A percentile compares a stretch with the other conserved stretches of the same genome.
phyloP scores from a whole-genome alignment of 352 stramenopile genomes.

The Phytophthora tentaculata region DNA sequence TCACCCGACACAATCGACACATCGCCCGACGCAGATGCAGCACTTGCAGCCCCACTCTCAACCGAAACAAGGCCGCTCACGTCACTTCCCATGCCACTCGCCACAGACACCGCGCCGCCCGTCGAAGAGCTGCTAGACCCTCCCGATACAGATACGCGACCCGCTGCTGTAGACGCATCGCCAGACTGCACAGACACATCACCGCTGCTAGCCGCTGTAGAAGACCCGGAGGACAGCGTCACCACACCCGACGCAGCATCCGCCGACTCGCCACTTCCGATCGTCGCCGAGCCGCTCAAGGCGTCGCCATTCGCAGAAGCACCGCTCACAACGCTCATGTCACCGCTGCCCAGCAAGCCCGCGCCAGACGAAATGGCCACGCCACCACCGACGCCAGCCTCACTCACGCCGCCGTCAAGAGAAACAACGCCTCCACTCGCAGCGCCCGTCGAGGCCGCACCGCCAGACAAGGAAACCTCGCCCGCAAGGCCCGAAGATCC shows the following conservation, averaged over 20 bases:
- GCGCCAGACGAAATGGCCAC: conserved; percentile 20
- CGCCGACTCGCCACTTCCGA: conserved; percentile 5
- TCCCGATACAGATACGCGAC: conserved; percentile 22
- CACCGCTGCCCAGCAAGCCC: conserved; percentile 19
- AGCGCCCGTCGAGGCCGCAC: conserved; percentile 20
- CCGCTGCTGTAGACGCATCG: conserved; percentile 8
- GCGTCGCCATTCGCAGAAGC: conserved; percentile 6
- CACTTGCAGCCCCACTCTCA: conserved; percentile 12
- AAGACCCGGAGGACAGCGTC: conserved; percentile 19
- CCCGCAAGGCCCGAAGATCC: conserved; percentile 17
- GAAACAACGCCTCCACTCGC: conserved; percentile 13
- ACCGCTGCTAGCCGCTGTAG: conserved; percentile 14
- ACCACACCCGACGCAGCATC: conserved; percentile 15
- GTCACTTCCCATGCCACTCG: conserved; percentile 24
- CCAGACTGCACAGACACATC: conserved; percentile 23
- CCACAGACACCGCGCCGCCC: conserved; percentile 24
- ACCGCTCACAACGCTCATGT: conserved; percentile 8
- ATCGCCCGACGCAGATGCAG: conserved; percentile 8
- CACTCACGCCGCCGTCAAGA: conserved; percentile 13
- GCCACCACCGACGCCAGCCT: conserved; percentile 6
- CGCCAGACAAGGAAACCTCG: conserved; percentile 21
- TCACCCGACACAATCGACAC: too few species aligned
- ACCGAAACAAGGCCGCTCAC: conserved; percentile 25
- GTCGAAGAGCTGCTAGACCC: conserved; percentile 28
- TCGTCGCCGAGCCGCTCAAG: conserved; percentile 6